phyloP scores from a whole-genome alignment of 768 basidiomycete genomes.

The Lactifluus pinguis region DNA sequence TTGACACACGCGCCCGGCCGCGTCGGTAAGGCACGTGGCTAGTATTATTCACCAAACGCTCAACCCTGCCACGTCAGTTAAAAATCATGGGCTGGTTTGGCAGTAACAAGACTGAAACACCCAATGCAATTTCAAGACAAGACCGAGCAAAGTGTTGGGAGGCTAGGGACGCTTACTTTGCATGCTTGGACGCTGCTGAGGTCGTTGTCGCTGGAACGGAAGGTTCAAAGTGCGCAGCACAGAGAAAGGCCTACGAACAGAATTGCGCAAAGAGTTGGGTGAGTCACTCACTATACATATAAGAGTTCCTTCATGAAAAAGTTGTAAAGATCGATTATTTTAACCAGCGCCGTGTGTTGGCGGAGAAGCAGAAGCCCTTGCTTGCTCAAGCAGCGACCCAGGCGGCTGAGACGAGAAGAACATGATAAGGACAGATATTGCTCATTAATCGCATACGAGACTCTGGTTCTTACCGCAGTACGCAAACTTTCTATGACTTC shows the following conservation, averaged over 20 bases:
- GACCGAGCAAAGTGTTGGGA: constrained; percentile 85
- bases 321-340: constrained; percentile 79
- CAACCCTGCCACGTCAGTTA: neutral
- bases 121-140: constrained; percentile 40
- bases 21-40: neutral
- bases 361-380: constrained; percentile 67
- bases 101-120: constrained; percentile 31
- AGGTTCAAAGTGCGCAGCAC: constrained; percentile 42
- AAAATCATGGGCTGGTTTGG: constrained; percentile 31
- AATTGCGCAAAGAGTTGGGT: constrained; percentile 91
- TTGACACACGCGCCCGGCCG: neutral
- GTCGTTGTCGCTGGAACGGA: constrained; percentile 75
- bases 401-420: constrained; percentile 25
- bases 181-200: constrained; percentile 62
- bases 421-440: neutral
- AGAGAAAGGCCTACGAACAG: constrained; percentile 53
- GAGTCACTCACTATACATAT: constrained; percentile 25
- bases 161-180: constrained; percentile 71
- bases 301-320: neutral
- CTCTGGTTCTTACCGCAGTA: neutral
- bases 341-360: constrained; percentile 80
- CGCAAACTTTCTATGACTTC: neutral
- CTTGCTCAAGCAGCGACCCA: constrained; percentile 41
- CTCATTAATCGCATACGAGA: neutral
- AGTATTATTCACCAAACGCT: neutral